phyloP scores from a whole-genome alignment of 1,284 basidiomycete species.

The Pseudozyma hubeiensis region DNA sequence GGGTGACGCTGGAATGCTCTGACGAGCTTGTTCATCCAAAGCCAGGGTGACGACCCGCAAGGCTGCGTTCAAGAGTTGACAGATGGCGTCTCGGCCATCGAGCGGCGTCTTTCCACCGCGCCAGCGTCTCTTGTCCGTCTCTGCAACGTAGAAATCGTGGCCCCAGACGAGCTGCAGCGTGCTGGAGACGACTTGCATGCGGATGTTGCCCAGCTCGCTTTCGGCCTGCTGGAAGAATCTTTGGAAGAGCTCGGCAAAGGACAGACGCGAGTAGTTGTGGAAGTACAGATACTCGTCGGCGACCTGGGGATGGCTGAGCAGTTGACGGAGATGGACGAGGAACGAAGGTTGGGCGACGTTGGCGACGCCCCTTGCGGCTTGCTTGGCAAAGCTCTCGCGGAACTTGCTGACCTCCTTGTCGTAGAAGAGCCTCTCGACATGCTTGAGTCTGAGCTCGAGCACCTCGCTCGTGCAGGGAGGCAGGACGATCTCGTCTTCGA shows the following conservation, averaged over 20 bases:
- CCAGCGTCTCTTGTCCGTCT: slow-evolving; percentile 37
- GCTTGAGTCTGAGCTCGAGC: slow-evolving; percentile 45
- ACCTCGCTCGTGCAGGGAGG: slow-evolving; percentile 42
- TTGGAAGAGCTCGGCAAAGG: slow-evolving; percentile 48
- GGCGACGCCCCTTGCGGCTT: slow-evolving; percentile 21
- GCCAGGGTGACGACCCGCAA: slow-evolving; percentile 19
- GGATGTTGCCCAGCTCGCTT: slow-evolving; percentile 34
- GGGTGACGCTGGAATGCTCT: neutral
- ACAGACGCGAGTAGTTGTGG: slow-evolving; percentile 36
- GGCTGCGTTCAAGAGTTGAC: slow-evolving; percentile 20
- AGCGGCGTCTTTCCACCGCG: slow-evolving; percentile 26
- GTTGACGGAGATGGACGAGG: slow-evolving; percentile 44
- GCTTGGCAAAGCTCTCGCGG: slow-evolving; percentile 23
- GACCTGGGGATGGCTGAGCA: slow-evolving; percentile 56
- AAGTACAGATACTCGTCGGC: slow-evolving; percentile 45
- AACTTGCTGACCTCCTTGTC: slow-evolving; percentile 50
- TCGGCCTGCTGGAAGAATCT: slow-evolving; percentile 34
- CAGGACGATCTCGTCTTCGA: slow-evolving; percentile 47
- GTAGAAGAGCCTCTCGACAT: slow-evolving; percentile 51
- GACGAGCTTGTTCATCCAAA: slow-evolving; percentile 24
- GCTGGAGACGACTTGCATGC: slow-evolving; percentile 30
- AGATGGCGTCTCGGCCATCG: slow-evolving; percentile 11
- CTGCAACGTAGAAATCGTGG: slow-evolving; percentile 41
- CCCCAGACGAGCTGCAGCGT: slow-evolving; percentile 47
- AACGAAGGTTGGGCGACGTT: slow-evolving; percentile 31